Evolutionary conservation across 345 rosid species (phyloP).

Genomic region (Microthlaspi erraticum): DNA sequence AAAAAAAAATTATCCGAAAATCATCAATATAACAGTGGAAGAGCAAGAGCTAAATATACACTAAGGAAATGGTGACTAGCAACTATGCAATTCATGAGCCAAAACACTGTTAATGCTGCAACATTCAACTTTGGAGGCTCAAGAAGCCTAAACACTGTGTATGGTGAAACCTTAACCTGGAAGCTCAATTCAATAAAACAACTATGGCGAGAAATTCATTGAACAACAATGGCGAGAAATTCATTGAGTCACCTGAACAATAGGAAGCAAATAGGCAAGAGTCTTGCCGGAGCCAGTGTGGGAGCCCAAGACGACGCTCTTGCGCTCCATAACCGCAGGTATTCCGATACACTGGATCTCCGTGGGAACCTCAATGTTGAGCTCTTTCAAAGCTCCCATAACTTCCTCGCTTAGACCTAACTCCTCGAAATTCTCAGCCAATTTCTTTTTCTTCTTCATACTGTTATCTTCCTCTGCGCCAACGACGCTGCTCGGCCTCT

Average conservation of each 20-base stretch:
- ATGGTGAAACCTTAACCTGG: too few species aligned
- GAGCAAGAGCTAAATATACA: neutral
- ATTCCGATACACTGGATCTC: constrained; percentile 93
- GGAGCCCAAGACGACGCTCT: constrained; percentile 86
- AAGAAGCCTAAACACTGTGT: neutral
- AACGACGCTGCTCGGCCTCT: constrained; percentile 41
- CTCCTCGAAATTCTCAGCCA: constrained; percentile 72
- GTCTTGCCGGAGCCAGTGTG: constrained; percentile 99
- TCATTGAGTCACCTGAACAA: constrained; percentile 72
- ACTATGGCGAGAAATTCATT: neutral
- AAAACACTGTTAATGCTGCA: neutral
- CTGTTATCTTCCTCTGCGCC: constrained; percentile 38
- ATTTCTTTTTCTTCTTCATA: constrained; percentile 53
- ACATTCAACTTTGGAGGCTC: neutral
- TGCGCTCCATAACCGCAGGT: constrained; percentile 81
- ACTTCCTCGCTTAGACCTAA: constrained; percentile 81
- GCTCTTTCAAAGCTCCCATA: constrained; percentile 79
- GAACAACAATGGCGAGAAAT: neutral
- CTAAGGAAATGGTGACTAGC: neutral
- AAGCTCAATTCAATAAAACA: neutral
- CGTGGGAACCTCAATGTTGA: constrained; percentile 81
- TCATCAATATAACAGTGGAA: neutral
- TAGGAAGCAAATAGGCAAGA: constrained; percentile 82
- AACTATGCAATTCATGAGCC: neutral
- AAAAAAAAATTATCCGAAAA: too few species aligned